Conservation (phyloP, 164 flowering plant genomes). For the Sedum album region DNA sequence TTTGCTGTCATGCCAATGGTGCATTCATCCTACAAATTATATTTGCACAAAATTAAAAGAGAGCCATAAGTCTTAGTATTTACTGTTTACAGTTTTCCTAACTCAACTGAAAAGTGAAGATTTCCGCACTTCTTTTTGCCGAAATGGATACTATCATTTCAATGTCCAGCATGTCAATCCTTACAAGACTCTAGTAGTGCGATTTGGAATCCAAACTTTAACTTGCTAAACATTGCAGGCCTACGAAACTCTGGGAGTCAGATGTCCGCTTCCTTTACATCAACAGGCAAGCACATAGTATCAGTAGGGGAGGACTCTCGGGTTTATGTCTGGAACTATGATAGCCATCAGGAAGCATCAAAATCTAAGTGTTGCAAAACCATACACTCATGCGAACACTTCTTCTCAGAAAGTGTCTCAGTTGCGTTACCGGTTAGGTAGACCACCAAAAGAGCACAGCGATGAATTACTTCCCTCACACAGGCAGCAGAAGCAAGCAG, state of each 20-base stretch:
- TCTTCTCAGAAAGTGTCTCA: constrained; percentile 51
- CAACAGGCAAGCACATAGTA: constrained; percentile 60
- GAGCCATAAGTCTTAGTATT: too few relatives aligned
- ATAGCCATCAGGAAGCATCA: constrained; percentile 16
- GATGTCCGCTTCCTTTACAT: constrained; percentile 66
- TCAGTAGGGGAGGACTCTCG: constrained; percentile 70
- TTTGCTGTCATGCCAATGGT: too few relatives aligned
- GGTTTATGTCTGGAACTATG: constrained; percentile 65
- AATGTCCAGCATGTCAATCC: too few relatives aligned
- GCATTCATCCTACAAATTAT: too few relatives aligned
- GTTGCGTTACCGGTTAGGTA: constrained; percentile 70
- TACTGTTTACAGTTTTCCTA: too few relatives aligned
- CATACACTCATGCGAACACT: constrained; percentile 58
- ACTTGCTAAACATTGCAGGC: constrained; percentile 28
- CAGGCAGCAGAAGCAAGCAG: constrained; percentile 2
- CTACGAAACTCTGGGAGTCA: constrained; percentile 61
- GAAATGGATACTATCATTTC: too few relatives aligned
- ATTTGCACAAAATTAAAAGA: too few relatives aligned
- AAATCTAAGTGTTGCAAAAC: constrained; percentile 35
- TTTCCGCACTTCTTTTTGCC: too few relatives aligned
- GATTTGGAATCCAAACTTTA: not conserved
- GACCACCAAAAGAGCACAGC: constrained; percentile 7
- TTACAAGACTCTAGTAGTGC: too few relatives aligned
- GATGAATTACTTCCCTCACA: not conserved
- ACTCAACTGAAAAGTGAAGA: too few relatives aligned